Evolutionary conservation across 164 flowering plant genomes (phyloP), one percentile per base, ranked within the genome.

Genomic region (Tetrastigma voinierianum): DNA sequence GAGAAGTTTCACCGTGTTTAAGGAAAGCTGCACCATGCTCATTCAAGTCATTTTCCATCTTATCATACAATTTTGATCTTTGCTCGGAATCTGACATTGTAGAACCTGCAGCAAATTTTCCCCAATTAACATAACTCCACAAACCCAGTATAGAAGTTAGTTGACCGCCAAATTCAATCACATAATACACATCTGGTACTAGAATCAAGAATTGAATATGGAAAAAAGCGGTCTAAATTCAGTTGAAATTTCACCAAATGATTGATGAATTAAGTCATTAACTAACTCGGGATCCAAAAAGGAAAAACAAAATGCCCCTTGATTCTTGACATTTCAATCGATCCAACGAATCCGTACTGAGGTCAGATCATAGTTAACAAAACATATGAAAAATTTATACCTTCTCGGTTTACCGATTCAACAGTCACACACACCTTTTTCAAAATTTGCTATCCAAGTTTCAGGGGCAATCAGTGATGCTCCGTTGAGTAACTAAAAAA

Each of bases 1-100:
- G 98, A 70, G 99, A 89, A 47, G 99, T 95, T 71, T 88, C 86
- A 19, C 98, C 99, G 6, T 81, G 80, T 72, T 81, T 79, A 32
- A 95, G 89, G 59, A 95, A 95, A 40, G 59, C 73, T 1, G 91
- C 76, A 15, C 99, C 97, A 24, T 84, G 75, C 65, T 89, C 90
- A 70, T 90, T 86, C 75, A 95, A 77, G 77, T 90, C 97, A 68
- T 71, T 77, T 15, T 70, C 87, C 96, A 95, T 89, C 70, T 83
- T 82, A 58, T 87, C 88, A 61, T 95, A 92, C 74, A 90, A 67
- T 46, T 18, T 80, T 7, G 84, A 70, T 64, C 99, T 74, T 62
- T 59, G 68, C 57, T 83, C 86, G 62, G 68, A 53, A 72, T 73
- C 77, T 24, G 84, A 70, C 32, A 58, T 58, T 10, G 54, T 10